Base-by-base conservation (phyloP, 257 asterid species). In the Nicotiana sylvestris region DNA sequence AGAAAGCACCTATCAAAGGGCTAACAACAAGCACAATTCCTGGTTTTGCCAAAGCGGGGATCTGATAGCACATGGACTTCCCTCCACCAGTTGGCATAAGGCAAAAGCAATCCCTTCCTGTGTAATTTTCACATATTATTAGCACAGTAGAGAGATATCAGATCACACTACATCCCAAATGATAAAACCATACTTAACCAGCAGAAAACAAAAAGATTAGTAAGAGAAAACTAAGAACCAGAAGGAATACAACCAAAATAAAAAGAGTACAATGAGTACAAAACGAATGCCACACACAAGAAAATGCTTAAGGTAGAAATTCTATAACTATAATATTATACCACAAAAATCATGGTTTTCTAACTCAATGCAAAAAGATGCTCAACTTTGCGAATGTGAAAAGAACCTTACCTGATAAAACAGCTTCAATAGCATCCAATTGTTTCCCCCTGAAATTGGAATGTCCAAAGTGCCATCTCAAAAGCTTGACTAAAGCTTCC, bases 1-100 rank as follows among this genome's bases (percentile, higher is more conserved):
- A 81, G 84, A 65, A 33, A 66, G 91, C 90, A 95, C 99, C 99
- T 89, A 95, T 95, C 87, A 95, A 86, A 85, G 99, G 99, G 89
- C 98, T 87, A 80, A 95, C 98, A 65, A 95, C 98, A 15, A 95
- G 99, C 88, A 94, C 99, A 82, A 95, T 91, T 88, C 99, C 98
- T 1, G 89, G 89, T 81, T 94, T 95, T 3, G 93, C 95, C 16
- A 95, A 86, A 69, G 99, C 97, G 3, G 99, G 99, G 49, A 95
- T 91, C 80, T 95, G 99, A 87, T 91, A 95, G 84, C 99, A 95
- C 87, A 95, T 85, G n/a, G 99, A 95, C 90, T 95, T 95, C 82
- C 98, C 99, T 49, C 99, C 99, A 87, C 99, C 99, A 39, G 99
- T 94, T 37, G 99, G 99, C 98, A 94, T 94, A 60, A 95, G 93